Evolutionary conservation across 2,329 filamentous ascomycete species (phyloP).

Genomic region (Epicoccum nigrum): DNA sequence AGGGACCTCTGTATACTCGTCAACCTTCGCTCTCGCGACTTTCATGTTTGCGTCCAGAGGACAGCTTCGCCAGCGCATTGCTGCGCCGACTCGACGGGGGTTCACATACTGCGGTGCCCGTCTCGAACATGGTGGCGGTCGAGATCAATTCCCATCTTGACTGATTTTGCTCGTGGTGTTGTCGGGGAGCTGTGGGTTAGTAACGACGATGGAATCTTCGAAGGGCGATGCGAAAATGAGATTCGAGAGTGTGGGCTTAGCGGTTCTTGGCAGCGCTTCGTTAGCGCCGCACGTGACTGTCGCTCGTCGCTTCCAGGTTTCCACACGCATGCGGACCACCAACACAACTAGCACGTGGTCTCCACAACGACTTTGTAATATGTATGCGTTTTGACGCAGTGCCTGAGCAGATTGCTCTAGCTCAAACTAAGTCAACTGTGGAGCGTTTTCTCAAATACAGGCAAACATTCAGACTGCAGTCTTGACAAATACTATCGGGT

Average conservation of each 20-base stretch:
- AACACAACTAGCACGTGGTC: no score
- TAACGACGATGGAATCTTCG: slow-evolving; percentile 20
- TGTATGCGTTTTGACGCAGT: no score
- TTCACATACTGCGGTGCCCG: slow-evolving; percentile 69
- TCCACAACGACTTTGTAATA: no score
- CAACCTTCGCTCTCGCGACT: slow-evolving; percentile 41
- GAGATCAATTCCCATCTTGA: slow-evolving; percentile 51
- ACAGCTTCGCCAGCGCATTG: slow-evolving; percentile 48
- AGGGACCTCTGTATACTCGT: slow-evolving; percentile 50
- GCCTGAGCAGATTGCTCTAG: no score
- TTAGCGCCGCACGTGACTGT: slow-evolving; percentile 4
- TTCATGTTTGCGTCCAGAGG: slow-evolving; percentile 48
- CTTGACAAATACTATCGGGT: no score
- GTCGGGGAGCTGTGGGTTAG: slow-evolving; percentile 40
- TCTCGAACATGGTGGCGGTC: slow-evolving; percentile 68
- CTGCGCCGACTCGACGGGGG: slow-evolving; percentile 49
- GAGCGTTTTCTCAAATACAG: no score
- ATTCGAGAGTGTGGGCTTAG: slow-evolving; percentile 15
- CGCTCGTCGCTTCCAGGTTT: neutral
- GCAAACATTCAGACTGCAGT: no score
- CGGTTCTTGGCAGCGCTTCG: slow-evolving; percentile 9
- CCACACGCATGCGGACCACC: neutral
- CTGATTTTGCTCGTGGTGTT: slow-evolving; percentile 42
- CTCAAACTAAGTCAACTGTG: no score
- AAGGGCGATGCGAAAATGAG: slow-evolving; percentile 11